Percentiles rank a stretch among this genome's conserved stretches.
phyloP scores from a whole-genome alignment of 352 stramenopile species.

The Phytopythium oedochilum region DNA sequence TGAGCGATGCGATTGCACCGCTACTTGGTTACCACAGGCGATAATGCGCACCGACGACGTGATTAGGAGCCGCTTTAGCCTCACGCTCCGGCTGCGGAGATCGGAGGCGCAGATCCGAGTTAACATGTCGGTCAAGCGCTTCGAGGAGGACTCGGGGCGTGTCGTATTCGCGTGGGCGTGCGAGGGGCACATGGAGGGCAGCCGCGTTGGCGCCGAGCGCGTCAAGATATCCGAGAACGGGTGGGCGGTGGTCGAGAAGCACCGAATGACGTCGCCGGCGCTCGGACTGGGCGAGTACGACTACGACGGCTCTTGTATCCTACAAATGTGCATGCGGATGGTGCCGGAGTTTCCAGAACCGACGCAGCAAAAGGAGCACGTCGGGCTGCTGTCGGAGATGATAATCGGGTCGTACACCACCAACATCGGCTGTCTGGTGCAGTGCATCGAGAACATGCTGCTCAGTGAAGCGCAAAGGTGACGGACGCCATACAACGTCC shows the following conservation, averaged over 20 bases:
- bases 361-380: background rate
- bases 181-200: slow-evolving; percentile 15
- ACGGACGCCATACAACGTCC: too few species aligned
- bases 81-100: slow-evolving; percentile 12
- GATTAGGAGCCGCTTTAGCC: slow-evolving; percentile 13
- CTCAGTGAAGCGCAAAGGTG: background rate
- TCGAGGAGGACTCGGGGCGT: slow-evolving; percentile 12
- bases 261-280: background rate
- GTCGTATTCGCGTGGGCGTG: slow-evolving; percentile 21
- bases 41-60: slow-evolving; percentile 18
- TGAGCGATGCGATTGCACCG: background rate
- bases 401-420: slow-evolving; percentile 13
- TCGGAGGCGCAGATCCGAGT: slow-evolving; percentile 15
- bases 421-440: slow-evolving; percentile 14
- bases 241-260: slow-evolving; percentile 19
- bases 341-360: slow-evolving; percentile 6
- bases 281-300: background rate
- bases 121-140: slow-evolving; percentile 21
- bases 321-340: slow-evolving; percentile 11
- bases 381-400: slow-evolving; percentile 10
- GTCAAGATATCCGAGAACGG: slow-evolving; percentile 20
- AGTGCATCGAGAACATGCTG: slow-evolving; percentile 12
- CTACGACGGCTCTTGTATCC: slow-evolving; percentile 3
- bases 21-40: slow-evolving; percentile 4
- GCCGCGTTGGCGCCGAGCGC: slow-evolving; percentile 8